Percentiles rank a stretch among this genome's conserved stretches.
These are phyloP conservation scores for Trametes cubensis DNA, from an alignment of 768 basidiomycete species.

Conservation along the genomic window DNA sequence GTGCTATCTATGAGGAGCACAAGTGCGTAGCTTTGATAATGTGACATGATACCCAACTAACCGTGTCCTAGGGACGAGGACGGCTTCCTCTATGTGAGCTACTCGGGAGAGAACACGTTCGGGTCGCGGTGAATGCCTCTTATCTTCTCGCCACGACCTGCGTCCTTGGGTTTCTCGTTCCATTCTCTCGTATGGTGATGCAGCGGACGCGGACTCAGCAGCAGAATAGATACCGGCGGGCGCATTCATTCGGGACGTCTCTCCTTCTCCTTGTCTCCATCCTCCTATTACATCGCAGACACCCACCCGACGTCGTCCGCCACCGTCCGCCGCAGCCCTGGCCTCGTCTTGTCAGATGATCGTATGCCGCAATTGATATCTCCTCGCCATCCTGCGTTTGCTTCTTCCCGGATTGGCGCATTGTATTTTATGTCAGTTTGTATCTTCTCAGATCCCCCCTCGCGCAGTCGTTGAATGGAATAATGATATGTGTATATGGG, in stretches of 20 bases:
- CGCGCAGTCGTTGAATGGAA: slow-evolving; percentile 21
- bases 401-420: slow-evolving; percentile 19
- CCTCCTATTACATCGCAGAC: slow-evolving; percentile 1
- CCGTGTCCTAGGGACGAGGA: slow-evolving; percentile 84
- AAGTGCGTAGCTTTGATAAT: slow-evolving; percentile 62
- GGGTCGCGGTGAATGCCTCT: slow-evolving; percentile 43
- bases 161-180: not conserved
- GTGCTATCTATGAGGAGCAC: slow-evolving; percentile 99
- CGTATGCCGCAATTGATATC: slow-evolving; percentile 16
- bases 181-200: slow-evolving; percentile 4
- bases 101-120: slow-evolving; percentile 98
- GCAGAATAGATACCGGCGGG: slow-evolving; percentile 24
- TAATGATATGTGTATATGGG: slow-evolving; percentile 21
- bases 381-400: slow-evolving; percentile 20
- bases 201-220: slow-evolving; percentile 22
- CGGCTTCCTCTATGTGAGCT: slow-evolving; percentile 97
- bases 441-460: slow-evolving; percentile 20
- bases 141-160: slow-evolving; percentile 1
- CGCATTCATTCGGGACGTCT: slow-evolving; percentile 11
- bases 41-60: not conserved
- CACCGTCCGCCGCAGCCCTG: not conserved
- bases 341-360: slow-evolving; percentile 11
- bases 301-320: slow-evolving; percentile 15
- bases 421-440: slow-evolving; percentile 26
- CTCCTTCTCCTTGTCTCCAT: not conserved